A percentile compares a stretch with the other conserved stretches of the same genome.
phyloP scores from a whole-genome alignment of 2,329 filamentous ascomycete genomes.

The Xylogone sp. region DNA sequence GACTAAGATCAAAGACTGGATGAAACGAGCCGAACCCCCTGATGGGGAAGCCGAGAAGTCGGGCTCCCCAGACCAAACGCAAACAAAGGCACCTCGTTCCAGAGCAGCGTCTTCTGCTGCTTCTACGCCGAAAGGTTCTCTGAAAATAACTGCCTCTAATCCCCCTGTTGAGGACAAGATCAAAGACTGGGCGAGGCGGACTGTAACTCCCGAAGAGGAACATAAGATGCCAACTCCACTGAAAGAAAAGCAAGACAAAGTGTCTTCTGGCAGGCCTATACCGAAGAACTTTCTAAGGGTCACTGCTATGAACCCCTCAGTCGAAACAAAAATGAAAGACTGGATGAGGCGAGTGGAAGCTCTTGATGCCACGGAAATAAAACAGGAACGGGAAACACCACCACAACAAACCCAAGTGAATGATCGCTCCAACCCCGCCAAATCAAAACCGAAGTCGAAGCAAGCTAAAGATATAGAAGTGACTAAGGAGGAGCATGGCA shows the following conservation, averaged over 20 bases:
- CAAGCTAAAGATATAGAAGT: too few species aligned
- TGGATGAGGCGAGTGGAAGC: constrained; percentile 43
- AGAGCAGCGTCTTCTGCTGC: not conserved
- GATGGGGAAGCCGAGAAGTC: constrained; percentile 6
- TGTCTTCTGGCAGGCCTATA: constrained; percentile 24
- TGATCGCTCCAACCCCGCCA: too few species aligned
- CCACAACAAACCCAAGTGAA: not conserved
- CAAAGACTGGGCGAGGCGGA: constrained; percentile 51
- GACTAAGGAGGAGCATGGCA: too few species aligned
- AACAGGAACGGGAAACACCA: too few species aligned
- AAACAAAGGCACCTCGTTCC: not conserved
- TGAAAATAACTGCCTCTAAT: constrained; percentile 49
- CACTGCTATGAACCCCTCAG: constrained; percentile 49
- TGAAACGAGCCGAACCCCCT: constrained; percentile 24
- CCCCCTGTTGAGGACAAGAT: constrained; percentile 56
- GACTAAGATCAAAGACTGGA: constrained; percentile 61
- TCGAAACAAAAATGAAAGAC: constrained; percentile 57
- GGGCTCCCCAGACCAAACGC: constrained; percentile 6
- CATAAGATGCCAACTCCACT: not conserved
- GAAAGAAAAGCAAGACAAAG: constrained; percentile 48
- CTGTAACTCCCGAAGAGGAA: constrained; percentile 1
- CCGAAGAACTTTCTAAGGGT: constrained; percentile 55
- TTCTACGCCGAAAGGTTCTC: constrained; percentile 52
- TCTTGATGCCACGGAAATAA: not conserved
- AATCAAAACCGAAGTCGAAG: too few species aligned